phyloP scores from a whole-genome alignment of 768 basidiomycete species.

The Tylopilus subfusipes region DNA sequence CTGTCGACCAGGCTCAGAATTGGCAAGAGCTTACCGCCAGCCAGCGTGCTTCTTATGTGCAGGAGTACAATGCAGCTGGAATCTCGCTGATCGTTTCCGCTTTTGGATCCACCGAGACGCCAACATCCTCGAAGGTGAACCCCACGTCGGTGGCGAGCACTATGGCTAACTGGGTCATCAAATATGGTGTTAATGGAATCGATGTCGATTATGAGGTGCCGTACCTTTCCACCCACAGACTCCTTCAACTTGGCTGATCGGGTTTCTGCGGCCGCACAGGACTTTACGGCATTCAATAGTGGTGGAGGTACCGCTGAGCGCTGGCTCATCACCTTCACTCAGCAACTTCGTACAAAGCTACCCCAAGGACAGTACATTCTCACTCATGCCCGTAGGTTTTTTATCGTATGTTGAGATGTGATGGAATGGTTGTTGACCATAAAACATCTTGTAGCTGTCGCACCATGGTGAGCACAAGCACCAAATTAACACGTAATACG shows the following conservation, averaged over 20 bases:
- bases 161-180: slow-evolving; percentile 44
- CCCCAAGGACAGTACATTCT: slow-evolving; percentile 33
- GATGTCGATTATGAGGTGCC: slow-evolving; percentile 51
- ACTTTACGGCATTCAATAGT: slow-evolving; percentile 31
- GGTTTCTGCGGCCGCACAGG: slow-evolving; percentile 15
- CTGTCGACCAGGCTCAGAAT: slow-evolving; percentile 44
- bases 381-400: slow-evolving; percentile 33
- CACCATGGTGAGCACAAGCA: slow-evolving; percentile 14
- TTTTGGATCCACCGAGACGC: slow-evolving; percentile 45
- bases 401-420: background rate
- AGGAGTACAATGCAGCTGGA: slow-evolving; percentile 51
- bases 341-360: slow-evolving; percentile 30
- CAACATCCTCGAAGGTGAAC: slow-evolving; percentile 40
- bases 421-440: background rate
- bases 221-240: slow-evolving; percentile 14
- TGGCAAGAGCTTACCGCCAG: slow-evolving; percentile 40
- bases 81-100: slow-evolving; percentile 56
- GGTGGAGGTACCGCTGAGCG: slow-evolving; percentile 37
- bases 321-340: slow-evolving; percentile 34
- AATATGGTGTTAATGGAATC: slow-evolving; percentile 47
- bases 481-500: background rate
- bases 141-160: slow-evolving; percentile 39
- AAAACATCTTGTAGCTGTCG: slow-evolving; percentile 4
- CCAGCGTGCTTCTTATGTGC: slow-evolving; percentile 40
- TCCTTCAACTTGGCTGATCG: background rate